These are phyloP conservation scores for Wickerhamiella siamensis DNA, from an alignment of 805 yeast genomes.

Conservation along the genomic window DNA sequence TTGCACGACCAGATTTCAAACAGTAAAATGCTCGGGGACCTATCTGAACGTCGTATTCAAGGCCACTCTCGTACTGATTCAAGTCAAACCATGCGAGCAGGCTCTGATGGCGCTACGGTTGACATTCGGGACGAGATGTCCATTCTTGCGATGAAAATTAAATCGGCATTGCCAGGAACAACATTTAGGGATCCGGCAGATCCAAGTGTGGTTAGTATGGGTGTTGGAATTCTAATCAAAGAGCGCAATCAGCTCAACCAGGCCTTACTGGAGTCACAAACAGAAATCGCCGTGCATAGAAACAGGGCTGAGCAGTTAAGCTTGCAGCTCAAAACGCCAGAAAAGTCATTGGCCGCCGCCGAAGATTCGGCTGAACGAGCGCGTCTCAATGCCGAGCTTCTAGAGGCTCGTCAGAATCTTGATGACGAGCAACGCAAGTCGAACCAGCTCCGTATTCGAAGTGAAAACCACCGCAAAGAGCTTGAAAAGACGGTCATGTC, in stretches of 20 bases:
- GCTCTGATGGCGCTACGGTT: neutral
- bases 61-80: neutral
- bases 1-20: neutral
- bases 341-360: neutral
- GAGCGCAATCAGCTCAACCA: neutral
- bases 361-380: neutral
- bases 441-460: slow-evolving; percentile 19
- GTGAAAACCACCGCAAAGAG: slow-evolving; percentile 22
- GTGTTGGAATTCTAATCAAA: neutral
- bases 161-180: neutral
- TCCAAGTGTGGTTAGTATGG: neutral
- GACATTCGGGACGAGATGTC: neutral
- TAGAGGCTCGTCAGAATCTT: slow-evolving; percentile 6
- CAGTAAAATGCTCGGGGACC: neutral
- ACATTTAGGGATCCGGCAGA: neutral
- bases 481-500: slow-evolving; percentile 21
- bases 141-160: neutral
- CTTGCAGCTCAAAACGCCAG: neutral
- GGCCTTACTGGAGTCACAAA: neutral
- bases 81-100: neutral
- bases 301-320: neutral
- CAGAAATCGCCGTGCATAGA: neutral
- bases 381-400: slow-evolving; percentile 2
- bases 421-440: slow-evolving; percentile 13
- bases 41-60: neutral